Conservation (phyloP, 2,329 filamentous ascomycete species). For the Cercospora nicotianae region DNA sequence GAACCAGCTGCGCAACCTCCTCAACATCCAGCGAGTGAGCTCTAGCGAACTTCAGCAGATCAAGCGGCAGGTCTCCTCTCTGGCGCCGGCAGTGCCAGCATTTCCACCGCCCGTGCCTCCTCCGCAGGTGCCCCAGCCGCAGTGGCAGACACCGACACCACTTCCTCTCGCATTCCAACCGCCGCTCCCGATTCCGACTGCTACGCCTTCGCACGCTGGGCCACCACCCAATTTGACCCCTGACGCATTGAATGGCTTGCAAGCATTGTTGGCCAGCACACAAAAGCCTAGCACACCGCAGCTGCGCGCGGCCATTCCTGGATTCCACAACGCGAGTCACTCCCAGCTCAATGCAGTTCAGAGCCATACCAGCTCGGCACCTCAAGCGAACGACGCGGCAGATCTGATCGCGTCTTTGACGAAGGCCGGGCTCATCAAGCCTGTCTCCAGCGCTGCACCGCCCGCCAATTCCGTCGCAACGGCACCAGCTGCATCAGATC, state of each 20-base stretch:
- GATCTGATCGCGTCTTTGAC: slow-evolving; percentile 37
- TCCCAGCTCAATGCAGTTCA: slow-evolving; percentile 37
- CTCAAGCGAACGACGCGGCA: slow-evolving; percentile 23
- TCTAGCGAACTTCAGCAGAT: slow-evolving; percentile 81
- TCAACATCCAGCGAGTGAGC: slow-evolving; percentile 75
- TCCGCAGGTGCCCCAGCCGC: slow-evolving; percentile 31
- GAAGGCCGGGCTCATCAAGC: slow-evolving; percentile 33
- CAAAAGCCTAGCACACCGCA: slow-evolving; percentile 42
- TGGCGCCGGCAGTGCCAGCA: slow-evolving; percentile 60
- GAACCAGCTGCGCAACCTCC: slow-evolving; percentile 76
- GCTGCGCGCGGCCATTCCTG: slow-evolving; percentile 37
- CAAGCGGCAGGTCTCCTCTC: slow-evolving; percentile 77
- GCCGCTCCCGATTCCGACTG: slow-evolving; percentile 26
- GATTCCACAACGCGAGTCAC: slow-evolving; percentile 34
- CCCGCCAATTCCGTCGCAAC: slow-evolving; percentile 16
- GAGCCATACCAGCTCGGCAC: slow-evolving; percentile 31
- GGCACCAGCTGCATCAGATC: slow-evolving; percentile 20
- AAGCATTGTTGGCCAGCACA: slow-evolving; percentile 38
- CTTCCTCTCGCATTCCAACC: slow-evolving; percentile 37
- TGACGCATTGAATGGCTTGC: slow-evolving; percentile 35
- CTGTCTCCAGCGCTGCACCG: slow-evolving; percentile 13
- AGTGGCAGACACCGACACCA: slow-evolving; percentile 34
- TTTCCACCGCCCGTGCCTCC: slow-evolving; percentile 36
- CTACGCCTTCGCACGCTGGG: slow-evolving; percentile 21
- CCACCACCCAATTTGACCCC: slow-evolving; percentile 34